Conservation (phyloP, 257 asterid genomes). For the Ballota nigra region DNA sequence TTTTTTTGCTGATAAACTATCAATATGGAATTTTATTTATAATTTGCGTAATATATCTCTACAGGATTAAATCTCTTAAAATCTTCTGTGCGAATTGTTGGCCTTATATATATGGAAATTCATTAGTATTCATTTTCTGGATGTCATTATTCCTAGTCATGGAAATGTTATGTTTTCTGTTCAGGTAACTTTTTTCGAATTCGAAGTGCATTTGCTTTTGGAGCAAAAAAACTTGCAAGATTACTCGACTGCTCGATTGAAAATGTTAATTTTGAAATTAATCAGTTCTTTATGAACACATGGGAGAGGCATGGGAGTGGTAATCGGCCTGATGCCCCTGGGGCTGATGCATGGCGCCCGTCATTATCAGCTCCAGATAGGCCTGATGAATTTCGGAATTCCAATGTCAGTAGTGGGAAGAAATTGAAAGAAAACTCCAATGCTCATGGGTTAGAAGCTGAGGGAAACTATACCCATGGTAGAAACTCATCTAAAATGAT, state of each 20-base stretch:
- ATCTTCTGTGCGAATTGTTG: slow-evolving; percentile 4
- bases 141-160: slow-evolving; percentile 4
- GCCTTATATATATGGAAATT: slow-evolving; percentile 4
- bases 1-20: not conserved
- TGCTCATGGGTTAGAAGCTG: slow-evolving; percentile 30
- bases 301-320: slow-evolving; percentile 94
- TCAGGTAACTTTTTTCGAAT: slow-evolving; percentile 87
- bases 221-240: slow-evolving; percentile 80
- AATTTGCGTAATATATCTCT: slow-evolving; percentile 1
- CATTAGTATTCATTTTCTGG: slow-evolving; percentile 2
- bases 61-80: not conserved
- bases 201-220: slow-evolving; percentile 93
- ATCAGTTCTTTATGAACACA: slow-evolving; percentile 86
- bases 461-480: slow-evolving; percentile 26
- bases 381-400: slow-evolving; percentile 33
- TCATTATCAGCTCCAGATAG: slow-evolving; percentile 42
- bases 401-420: slow-evolving; percentile 32
- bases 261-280: slow-evolving; percentile 53
- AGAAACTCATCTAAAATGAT: slow-evolving; percentile 36
- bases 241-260: slow-evolving; percentile 74
- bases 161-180: slow-evolving; percentile 9
- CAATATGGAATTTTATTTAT: not conserved
- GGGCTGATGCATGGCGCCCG: slow-evolving; percentile 34
- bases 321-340: slow-evolving; percentile 81
- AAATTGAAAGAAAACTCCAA: slow-evolving; percentile 35